These are phyloP conservation scores for Wickerhamiella siamensis DNA, from an alignment of 805 yeast genomes.

Conservation along the genomic window DNA sequence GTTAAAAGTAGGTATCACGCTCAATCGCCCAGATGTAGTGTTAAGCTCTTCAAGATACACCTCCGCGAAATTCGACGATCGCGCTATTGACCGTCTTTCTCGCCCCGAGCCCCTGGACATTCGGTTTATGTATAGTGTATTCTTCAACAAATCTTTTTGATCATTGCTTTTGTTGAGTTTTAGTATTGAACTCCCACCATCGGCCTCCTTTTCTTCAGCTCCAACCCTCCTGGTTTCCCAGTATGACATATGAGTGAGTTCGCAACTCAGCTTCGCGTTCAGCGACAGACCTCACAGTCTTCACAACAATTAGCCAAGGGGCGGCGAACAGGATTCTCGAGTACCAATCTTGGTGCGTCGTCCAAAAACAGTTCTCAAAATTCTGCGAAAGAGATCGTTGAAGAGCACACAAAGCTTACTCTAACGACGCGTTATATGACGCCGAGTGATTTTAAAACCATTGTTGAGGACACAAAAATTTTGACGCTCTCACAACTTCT, in stretches of 20 bases:
- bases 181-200: too few species aligned
- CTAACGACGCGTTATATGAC: conserved; percentile 27
- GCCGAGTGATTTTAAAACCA: conserved; percentile 22
- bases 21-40: too few species aligned
- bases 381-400: background rate
- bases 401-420: background rate
- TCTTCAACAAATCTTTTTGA: too few species aligned
- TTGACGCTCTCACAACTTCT: conserved; percentile 44
- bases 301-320: background rate
- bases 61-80: too few species aligned
- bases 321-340: background rate
- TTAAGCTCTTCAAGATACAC: too few species aligned
- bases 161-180: too few species aligned
- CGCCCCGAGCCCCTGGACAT: too few species aligned
- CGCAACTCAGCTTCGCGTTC: background rate
- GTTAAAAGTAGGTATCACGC: too few species aligned
- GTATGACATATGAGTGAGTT: background rate
- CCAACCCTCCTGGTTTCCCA: background rate
- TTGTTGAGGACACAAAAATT: conserved; percentile 38
- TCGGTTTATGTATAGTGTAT: too few species aligned
- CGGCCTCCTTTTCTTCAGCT: too few species aligned
- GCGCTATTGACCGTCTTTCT: too few species aligned
- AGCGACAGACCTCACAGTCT: background rate
- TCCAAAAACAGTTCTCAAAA: background rate
- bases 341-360: background rate